Base-by-base conservation (phyloP, 306 rosid species). In the Castanospermum australe region DNA sequence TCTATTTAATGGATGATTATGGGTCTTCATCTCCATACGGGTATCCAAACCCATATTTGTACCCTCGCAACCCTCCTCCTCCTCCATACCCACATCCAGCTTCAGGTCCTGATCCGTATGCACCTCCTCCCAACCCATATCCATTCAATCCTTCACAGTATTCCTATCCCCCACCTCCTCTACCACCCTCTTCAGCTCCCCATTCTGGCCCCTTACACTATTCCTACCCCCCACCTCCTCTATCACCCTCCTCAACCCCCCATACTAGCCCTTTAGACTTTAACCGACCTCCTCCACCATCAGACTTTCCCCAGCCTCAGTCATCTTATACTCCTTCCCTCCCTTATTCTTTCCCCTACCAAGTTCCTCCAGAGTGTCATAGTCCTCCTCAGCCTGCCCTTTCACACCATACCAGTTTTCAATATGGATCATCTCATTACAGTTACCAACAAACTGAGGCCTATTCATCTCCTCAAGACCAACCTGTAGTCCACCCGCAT, bases 381-480 rank as follows among this genome's bases (percentile, higher is more conserved):
- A 28, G 9, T 81, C 38, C 78, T 78, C 86, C 92, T 51, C 81
- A 59, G 32, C 90, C 92, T 54, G 42, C 84, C 77, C 81, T 77
- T 77, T 84, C 85, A 3, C 92, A 84, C 70, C 85, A 77, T 70
- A 55, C 77, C 68, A 94, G 91, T 77, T 89, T 91, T 35, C 93
- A 86, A 72, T 79, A 87, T 73, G 95, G 84, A 33, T 55, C 91
- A 30, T 61, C 92, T 33, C 95, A 63, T 18, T 74, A 71, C 73
- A 87, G 79, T 57, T 79, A 90, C 75, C 91, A 57, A 64, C 91
- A 77, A 76, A 62, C 82, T 0, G 84, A 67, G 18, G 13, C 75
- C 5, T 83, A 89, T 77, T 83, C 87, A 0, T 48, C 87, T 8
- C 75, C 71, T 0, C 91, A 85, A 21, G 80, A 3, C 39, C 80